Percentiles rank a stretch among this genome's conserved stretches.
These are phyloP conservation scores for Suillus luteus DNA, from an alignment of 768 basidiomycete species.

Conservation along the genomic window DNA sequence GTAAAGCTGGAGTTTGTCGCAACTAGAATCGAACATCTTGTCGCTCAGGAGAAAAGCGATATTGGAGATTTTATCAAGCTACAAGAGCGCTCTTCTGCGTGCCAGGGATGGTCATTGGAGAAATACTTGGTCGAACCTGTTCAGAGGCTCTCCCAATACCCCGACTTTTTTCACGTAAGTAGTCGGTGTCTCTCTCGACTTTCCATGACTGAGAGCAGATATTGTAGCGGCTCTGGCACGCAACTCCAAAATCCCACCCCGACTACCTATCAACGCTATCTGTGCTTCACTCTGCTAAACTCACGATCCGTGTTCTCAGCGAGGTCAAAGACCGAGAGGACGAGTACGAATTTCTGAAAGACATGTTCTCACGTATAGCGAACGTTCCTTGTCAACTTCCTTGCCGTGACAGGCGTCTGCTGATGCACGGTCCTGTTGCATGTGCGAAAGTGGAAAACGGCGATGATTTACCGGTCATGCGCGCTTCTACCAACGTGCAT, in stretches of 20 bases:
- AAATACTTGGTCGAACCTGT: conserved; percentile 76
- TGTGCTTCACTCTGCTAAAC: conserved; percentile 64
- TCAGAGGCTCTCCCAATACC: conserved; percentile 69
- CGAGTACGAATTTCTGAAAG: conserved; percentile 76
- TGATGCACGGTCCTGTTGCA: conserved; percentile 63
- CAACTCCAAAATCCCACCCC: conserved; percentile 68
- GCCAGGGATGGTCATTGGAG: conserved; percentile 65
- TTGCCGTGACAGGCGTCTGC: conserved; percentile 69
- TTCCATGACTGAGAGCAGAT: conserved; percentile 12
- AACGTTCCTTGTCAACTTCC: conserved; percentile 63
- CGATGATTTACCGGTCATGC: conserved; percentile 17
- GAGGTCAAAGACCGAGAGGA: conserved; percentile 88
- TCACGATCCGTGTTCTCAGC: conserved; percentile 74
- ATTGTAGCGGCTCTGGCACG: conserved; percentile 62
- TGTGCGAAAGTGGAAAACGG: conserved; percentile 44
- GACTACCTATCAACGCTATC: conserved; percentile 72
- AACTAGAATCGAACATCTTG: conserved; percentile 50
- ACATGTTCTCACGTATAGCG: conserved; percentile 56
- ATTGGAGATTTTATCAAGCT: conserved; percentile 86
- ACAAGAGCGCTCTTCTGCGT: conserved; percentile 55
- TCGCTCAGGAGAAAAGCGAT: conserved; percentile 55
- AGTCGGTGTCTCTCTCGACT: conserved; percentile 27
- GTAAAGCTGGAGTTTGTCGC: conserved; percentile 67
- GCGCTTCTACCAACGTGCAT: conserved; percentile 15
- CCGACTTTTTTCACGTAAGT: conserved; percentile 72